These are phyloP conservation scores for Xerocomus tenax DNA, from an alignment of 1,284 basidiomycete genomes.

Conservation along the genomic window DNA sequence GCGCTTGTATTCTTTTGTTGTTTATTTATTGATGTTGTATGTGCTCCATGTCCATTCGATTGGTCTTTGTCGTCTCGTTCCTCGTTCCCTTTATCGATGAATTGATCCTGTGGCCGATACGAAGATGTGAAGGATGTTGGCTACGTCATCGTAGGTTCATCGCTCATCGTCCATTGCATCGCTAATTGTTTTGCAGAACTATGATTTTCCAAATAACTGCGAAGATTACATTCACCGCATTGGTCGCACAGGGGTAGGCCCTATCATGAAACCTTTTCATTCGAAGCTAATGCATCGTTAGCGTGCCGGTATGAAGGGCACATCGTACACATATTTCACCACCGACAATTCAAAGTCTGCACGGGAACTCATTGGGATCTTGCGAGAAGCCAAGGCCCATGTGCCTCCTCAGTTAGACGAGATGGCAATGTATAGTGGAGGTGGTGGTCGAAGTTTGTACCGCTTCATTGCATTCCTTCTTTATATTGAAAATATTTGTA, in stretches of 20 bases:
- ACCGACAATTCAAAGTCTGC: slow-evolving; percentile 92
- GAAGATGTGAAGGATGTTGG: slow-evolving; percentile 92
- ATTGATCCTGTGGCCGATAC: slow-evolving; percentile 28
- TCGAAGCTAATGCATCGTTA: slow-evolving; percentile 25
- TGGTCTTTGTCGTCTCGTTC: slow-evolving; percentile 30
- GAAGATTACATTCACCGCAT: slow-evolving; percentile 94
- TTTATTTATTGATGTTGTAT: slow-evolving; percentile 50
- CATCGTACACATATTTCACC: slow-evolving; percentile 94
- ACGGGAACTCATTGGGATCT: slow-evolving; percentile 81
- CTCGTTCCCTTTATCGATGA: slow-evolving; percentile 29
- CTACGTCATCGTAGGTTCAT: slow-evolving; percentile 73
- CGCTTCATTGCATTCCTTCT: background rate
- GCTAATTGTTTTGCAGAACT: slow-evolving; percentile 55
- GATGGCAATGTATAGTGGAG: slow-evolving; percentile 82
- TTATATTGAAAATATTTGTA: slow-evolving; percentile 3
- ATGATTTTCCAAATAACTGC: slow-evolving; percentile 95
- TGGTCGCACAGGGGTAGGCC: slow-evolving; percentile 74
- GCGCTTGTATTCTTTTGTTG: slow-evolving; percentile 46
- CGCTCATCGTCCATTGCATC: slow-evolving; percentile 7
- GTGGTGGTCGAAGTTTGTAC: slow-evolving; percentile 62
- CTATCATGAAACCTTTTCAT: background rate
- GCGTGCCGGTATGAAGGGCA: slow-evolving; percentile 85
- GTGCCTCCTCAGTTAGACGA: slow-evolving; percentile 89
- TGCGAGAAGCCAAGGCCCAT: slow-evolving; percentile 83
- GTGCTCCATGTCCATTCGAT: slow-evolving; percentile 33